Base-by-base conservation (phyloP, 148 eudicot genomes). In the Fagopyrum tataricum region DNA sequence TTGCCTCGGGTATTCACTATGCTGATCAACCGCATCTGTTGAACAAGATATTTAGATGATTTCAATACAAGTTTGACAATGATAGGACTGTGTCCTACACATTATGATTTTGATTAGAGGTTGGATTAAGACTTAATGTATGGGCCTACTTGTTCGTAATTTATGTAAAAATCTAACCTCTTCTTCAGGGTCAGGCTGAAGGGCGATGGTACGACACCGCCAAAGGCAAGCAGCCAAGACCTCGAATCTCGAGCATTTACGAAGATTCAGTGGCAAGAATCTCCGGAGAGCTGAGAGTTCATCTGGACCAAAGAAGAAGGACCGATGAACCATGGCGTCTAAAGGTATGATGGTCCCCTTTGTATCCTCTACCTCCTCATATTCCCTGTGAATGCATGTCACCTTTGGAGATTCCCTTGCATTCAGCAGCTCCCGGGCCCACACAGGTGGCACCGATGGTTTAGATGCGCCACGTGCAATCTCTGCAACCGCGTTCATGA, bases 141-240 rank as follows among this genome's bases (percentile, higher is more conserved):
- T n/a, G n/a, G n/a, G n/a, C n/a, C n/a, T n/a, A n/a, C n/a, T n/a
- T n/a, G n/a, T n/a, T n/a, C n/a, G n/a, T n/a, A n/a, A n/a, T n/a
- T n/a, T n/a, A n/a, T n/a, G n/a, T n/a, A n/a, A n/a, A n/a, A n/a
- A 52, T 2, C 15, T 51, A 18, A 81, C 74, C 31, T 78, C 78
- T 7, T 81, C 76, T 8, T 56, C 37, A 0, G 74, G 72, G 47
- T 72, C 41, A 0, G 73, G 24, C 6, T 76, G 51, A 0, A 78
- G 78, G 6, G 84, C 78, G 12, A 52, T 66, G 9, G 78, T 78
- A 5, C 84, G 80, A 13, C 84, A 81, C 2, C 76, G 81, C 84
- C 84, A 81, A 13, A 81, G 18, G 21, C 70, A 64, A 6, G 84
- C 81, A n/a, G 81, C 73, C 4, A 80, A n/a, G 37, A 80, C 4